Base-by-base conservation (phyloP, 768 basidiomycete species). In the Termitomyces sp. region DNA sequence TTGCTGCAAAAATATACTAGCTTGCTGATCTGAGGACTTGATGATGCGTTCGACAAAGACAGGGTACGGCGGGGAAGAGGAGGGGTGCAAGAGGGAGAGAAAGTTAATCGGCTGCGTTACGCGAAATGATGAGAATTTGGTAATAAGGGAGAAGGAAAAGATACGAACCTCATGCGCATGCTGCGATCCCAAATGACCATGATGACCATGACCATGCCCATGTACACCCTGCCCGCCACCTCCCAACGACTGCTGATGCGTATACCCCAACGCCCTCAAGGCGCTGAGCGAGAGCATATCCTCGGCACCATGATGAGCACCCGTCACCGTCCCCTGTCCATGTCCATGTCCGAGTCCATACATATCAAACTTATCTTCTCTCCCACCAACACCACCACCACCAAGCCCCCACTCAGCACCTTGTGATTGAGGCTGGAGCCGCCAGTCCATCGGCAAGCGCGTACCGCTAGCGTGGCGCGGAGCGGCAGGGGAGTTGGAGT, bases 1-100 rank as follows among this genome's bases (percentile, higher is more conserved):
- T 68, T 94, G 92, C 68, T 93, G 91, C 42, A 94, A 77, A 67
- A 94, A 94, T 55, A 93, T 93, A 15, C 90, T 92, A 13, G 92
- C 92, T 66, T 94, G 92, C 68, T 94, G 92, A 67, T 94, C 92
- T 5, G 91, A 92, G 2, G 86, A 88, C 73, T 90, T 93, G 78
- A 93, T 90, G 64, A 94, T 93, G 27, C 92, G 87, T 18, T 84
- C 76, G 13, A 93, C 91, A 65, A 94, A 92, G 56, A 89, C 76
- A 55, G 83, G 82, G 67, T 94, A 94, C 2, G 91, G 91, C 15
- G 92, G 92, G 31, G 87, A 85, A 0, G 91, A 90, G 0, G 91
- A 90, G 0, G 92, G 92, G 65, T 93, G 91, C 52, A 94, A 79
- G 53, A 93, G 77, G 15, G 89, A 89, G 55, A 93, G 79, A 70